A percentile compares a stretch with the other conserved stretches of the same genome.
Conservation (phyloP, 176 grass and related monocot species). For the Typha latifolia region DNA sequence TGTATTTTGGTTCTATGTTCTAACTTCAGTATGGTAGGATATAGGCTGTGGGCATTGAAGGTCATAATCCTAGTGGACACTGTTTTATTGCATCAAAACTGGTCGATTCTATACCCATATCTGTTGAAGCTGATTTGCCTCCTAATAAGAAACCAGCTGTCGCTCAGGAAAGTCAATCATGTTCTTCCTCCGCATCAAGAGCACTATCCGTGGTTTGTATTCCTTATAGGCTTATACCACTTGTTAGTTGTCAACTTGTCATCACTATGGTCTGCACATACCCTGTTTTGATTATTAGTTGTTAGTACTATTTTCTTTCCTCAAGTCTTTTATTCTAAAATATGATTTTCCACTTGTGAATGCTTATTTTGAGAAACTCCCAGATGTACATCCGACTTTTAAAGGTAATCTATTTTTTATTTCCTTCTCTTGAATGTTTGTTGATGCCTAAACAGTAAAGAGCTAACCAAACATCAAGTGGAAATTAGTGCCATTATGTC, state of each 20-base stretch:
- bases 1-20: background rate
- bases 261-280: background rate
- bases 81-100: slow-evolving; percentile 72
- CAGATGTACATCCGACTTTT: too few species aligned
- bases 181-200: slow-evolving; percentile 31
- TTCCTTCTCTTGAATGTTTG: too few species aligned
- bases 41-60: slow-evolving; percentile 82
- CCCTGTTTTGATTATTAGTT: background rate
- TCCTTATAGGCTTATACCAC: background rate
- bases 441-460: too few species aligned
- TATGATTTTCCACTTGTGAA: too few species aligned
- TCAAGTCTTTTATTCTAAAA: too few species aligned
- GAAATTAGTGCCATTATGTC: too few species aligned
- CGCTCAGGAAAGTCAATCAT: slow-evolving; percentile 29
- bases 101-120: slow-evolving; percentile 53
- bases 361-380: too few species aligned
- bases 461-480: too few species aligned
- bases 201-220: slow-evolving; percentile 52
- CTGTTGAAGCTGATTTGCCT: slow-evolving; percentile 40
- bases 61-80: slow-evolving; percentile 89
- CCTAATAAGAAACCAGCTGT: slow-evolving; percentile 66
- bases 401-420: too few species aligned
- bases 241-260: background rate
- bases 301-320: background rate
- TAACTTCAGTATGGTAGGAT: slow-evolving; percentile 1